These are phyloP conservation scores for Vitis hybrid DNA, from an alignment of 177 flowering plant genomes.

Conservation along the genomic window DNA sequence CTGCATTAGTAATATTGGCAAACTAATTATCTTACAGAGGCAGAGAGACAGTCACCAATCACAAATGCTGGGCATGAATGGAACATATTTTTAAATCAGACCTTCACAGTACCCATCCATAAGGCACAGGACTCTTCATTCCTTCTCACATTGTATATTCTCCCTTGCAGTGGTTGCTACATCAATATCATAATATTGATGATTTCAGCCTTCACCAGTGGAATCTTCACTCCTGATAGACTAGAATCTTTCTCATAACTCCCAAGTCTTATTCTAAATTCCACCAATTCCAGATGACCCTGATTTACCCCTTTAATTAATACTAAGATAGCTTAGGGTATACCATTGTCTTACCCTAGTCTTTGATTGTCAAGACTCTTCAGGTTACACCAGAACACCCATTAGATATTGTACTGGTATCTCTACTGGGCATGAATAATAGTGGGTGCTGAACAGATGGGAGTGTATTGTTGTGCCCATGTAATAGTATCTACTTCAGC, in stretches of 20 bases:
- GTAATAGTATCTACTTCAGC: background rate
- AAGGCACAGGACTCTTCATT: no score
- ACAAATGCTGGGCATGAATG: no score
- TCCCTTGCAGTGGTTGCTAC: background rate
- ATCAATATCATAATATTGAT: background rate
- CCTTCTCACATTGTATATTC: background rate
- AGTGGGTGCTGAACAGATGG: no score
- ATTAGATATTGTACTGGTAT: background rate
- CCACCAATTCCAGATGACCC: background rate
- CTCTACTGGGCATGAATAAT: background rate
- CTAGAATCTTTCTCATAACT: background rate
- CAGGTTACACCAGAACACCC: background rate
- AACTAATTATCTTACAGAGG: no score
- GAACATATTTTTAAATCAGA: background rate
- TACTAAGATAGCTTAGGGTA: background rate
- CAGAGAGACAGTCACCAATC: no score
- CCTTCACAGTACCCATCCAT: background rate
- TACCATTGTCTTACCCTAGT: background rate
- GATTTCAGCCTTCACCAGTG: background rate
- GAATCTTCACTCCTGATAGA: conserved; percentile 2
- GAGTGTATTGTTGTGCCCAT: background rate
- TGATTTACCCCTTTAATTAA: background rate
- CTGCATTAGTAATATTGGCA: no score
- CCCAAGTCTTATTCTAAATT: background rate
- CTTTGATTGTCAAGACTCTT: background rate